Base-by-base conservation (phyloP, 306 rosid species). In the Abrus pulchellus region DNA sequence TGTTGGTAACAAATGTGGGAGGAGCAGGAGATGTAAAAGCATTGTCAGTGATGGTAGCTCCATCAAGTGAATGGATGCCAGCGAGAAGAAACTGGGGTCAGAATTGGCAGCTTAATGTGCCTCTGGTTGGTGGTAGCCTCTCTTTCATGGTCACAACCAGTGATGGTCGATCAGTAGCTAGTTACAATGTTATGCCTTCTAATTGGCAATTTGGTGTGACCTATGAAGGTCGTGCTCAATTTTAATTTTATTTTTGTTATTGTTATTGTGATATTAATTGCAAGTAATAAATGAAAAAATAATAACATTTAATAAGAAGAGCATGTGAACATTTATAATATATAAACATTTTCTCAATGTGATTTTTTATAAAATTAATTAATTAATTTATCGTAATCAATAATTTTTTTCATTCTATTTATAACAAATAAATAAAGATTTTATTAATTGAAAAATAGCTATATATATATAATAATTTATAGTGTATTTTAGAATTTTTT, bases 51-150 rank as follows among this genome's bases (percentile, higher is more conserved):
- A 90, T 88, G 32, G 94, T 88, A 38, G 94, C 94, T 1, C 85
- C 94, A 2, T 64, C 73, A 3, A 80, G 88, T 0, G 92, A 87
- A 5, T 92, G 97, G 94, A 86, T 80, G 40, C 3, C 83, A 68
- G 82, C 90, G 94, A 88, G 88, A 0, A 83, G 91, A 67, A 92
- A 92, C 27, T 88, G 92, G 94, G 97, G 94, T 1, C 91, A 92
- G 68, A 92, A 92, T 41, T 92, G 97, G 94, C 92, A 92, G 50
- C 87, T 87, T 74, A 90, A 86, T 78, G 64, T 84, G 7, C 63
- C 78, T 68, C 84, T 90, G 5, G 86, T 88, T 5, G 92, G 92
- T 12, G 92, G 90, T 38, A 71, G 76, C 56, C 88, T 90, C 1
- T 90, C 94, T 2, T 88, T 92, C 74, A 85, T 77, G 28, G 86